Base-by-base conservation (phyloP, 2,329 filamentous ascomycete species). In the Aspergillus sp. region DNA sequence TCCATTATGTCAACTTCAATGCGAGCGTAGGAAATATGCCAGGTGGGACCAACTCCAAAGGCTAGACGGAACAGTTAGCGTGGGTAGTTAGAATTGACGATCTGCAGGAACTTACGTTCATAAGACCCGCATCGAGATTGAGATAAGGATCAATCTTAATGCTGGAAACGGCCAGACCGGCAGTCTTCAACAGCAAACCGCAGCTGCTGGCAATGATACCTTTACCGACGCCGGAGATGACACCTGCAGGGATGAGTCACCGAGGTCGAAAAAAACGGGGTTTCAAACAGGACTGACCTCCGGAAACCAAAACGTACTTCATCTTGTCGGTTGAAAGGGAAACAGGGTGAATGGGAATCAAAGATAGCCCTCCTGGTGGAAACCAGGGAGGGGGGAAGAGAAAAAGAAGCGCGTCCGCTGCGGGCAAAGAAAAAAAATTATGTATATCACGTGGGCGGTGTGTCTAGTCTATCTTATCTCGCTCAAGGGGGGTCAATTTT, bases 251-350 rank as follows among this genome's bases (percentile, higher is more conserved):
- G 37, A 45, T 50, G 19, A 54, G 44, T 26, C 11, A 37, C 34
- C 27, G 40, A 13, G 9, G n/a, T 10, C 8, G 27, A 34, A 43
- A 32, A 51, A 11, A 33, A 27, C 26, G 40, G n/a, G 12, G 8
- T 19, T 19, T 19, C 19, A 19, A 34, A 39, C 30, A 31, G 33
- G 37, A 66, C 73, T 71, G 68, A 86, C 85, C 86, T 77, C 86
- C 86, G 57, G 84, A 87, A 55, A 89, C 85, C 54, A 89, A 75
- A 68, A 90, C 83, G 76, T 88, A 88, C 74, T 88, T 88, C 85
- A 89, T 90, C 61, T 72, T 81, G 58, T 55, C 49, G 46, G 34
- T 5, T 27, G 26, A 27, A 27, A 13, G 12, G 19, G 2, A 37
- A 42, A 39, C 32, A 33, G 29, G 27, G 32, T 30, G 28, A 42